phyloP scores from a whole-genome alignment of 331 rosid genomes.

The Rhamnella rubrinervis region DNA sequence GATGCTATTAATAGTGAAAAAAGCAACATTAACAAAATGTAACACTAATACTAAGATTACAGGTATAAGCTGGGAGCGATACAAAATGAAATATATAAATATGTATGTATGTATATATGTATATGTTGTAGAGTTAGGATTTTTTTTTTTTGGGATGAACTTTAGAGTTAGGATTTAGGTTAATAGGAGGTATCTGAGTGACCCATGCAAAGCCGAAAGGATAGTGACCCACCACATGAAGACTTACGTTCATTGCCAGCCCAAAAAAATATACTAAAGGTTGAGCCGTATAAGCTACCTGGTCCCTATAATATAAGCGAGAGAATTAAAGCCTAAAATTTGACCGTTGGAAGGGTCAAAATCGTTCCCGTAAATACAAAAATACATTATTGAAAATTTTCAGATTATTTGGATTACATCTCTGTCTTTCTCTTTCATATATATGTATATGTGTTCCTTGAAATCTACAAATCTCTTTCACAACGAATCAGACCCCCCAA shows the following conservation, averaged over 20 bases:
- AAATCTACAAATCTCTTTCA: slow-evolving; percentile 2
- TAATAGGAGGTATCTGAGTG: neutral
- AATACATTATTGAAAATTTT: neutral
- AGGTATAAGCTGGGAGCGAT: no score
- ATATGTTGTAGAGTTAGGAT: no score
- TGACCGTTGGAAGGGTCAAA: slow-evolving; percentile 50
- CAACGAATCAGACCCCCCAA: neutral
- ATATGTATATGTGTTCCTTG: slow-evolving; percentile 4
- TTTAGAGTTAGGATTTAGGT: no score
- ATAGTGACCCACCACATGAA: neutral
- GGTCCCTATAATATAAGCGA: slow-evolving; percentile 2
- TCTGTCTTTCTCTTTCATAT: slow-evolving; percentile 2
- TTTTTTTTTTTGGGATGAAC: no score
- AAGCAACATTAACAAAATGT: no score
- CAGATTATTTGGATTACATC: slow-evolving; percentile 15
- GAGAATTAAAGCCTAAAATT: slow-evolving; percentile 19
- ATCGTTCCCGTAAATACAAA: neutral
- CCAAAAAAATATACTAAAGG: neutral
- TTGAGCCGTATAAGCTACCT: neutral
- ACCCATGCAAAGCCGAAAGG: neutral
- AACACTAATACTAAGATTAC: no score
- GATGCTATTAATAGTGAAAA: no score
- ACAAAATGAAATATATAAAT: no score
- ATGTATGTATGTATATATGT: no score
- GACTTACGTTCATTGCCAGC: neutral